A percentile compares a stretch with the other conserved stretches of the same genome.
Evolutionary conservation across 257 asterid species (phyloP).

Genomic region (Solanum stenotomum): DNA sequence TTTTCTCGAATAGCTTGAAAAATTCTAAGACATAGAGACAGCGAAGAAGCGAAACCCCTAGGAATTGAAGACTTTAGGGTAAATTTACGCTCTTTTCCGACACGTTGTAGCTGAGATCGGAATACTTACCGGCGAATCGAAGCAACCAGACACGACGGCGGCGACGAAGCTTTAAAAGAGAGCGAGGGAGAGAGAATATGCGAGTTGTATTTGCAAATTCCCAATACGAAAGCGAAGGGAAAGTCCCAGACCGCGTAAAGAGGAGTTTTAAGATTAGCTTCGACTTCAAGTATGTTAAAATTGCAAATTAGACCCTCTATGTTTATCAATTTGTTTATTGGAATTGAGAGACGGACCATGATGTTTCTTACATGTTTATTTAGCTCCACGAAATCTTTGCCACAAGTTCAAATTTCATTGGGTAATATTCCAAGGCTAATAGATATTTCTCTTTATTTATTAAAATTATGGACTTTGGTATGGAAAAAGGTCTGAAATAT

Average conservation of each 20-base stretch:
- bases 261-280: neutral
- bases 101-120: neutral
- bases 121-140: neutral
- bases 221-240: neutral
- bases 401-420: too few relatives aligned
- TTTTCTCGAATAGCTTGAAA: neutral
- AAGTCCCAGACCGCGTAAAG: neutral
- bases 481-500: too few relatives aligned
- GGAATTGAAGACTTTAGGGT: neutral
- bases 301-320: too few relatives aligned
- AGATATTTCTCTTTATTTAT: too few relatives aligned
- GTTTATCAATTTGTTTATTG: too few relatives aligned
- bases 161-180: conserved; percentile 8
- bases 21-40: neutral
- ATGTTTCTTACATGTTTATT: too few relatives aligned
- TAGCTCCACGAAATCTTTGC: too few relatives aligned
- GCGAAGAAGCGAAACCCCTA: neutral
- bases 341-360: too few relatives aligned
- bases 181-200: conserved; percentile 7
- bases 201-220: neutral
- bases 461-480: too few relatives aligned
- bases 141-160: neutral
- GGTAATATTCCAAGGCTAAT: too few relatives aligned
- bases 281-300: too few relatives aligned
- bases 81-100: neutral